Evolutionary conservation across 1,284 basidiomycete genomes (phyloP), one percentile per base, ranked within the genome.

Genomic region (Phlebopus sp.): DNA sequence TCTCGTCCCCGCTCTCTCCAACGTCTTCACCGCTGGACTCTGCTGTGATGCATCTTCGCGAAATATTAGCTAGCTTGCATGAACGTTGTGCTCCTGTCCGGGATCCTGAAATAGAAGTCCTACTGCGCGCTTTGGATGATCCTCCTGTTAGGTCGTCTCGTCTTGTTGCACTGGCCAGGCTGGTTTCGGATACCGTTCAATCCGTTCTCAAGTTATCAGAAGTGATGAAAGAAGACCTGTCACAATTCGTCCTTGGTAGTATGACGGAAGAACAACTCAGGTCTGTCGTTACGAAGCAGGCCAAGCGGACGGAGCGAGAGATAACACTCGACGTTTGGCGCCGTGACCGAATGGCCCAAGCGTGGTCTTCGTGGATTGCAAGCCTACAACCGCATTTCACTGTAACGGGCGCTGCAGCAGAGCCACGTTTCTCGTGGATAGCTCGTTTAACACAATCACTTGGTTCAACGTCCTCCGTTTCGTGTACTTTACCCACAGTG

Each of bases 51-150:
- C 67, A 81, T 48, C 66, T 85, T 21, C 72, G 71, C 32, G 78
- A 81, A 45, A 64, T 79, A 13, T 64, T 85, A 10, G 43, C 50
- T 1, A 69, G 73, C 14, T 66, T 89, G 8, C 72, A 71, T 6
- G 61, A 77, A 51, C 77, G 84, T 41, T 88, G 85, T 47, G 82
- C 86, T 0, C 86, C 87, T 2, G 69, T 73, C 5, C 75, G 84
- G 19, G 86, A 90, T 56, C 52, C 63, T 2, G 64, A 72, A 17
- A 69, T 87, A 23, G 75, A 79, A 45, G 54, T 59, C 2, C 60
- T 86, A 15, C 61, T 74, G 19, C 54, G 51, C 18, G 45, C 60
- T 7, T 60, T 87, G 2, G 69, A 74, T 42, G 60, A 71, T 17
- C 56, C 63, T 49, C 56, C 63, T 8, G 37, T 53, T 19, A 46